These are phyloP conservation scores for Datura wrightii DNA, from an alignment of 257 asterid genomes.

Conservation along the genomic window DNA sequence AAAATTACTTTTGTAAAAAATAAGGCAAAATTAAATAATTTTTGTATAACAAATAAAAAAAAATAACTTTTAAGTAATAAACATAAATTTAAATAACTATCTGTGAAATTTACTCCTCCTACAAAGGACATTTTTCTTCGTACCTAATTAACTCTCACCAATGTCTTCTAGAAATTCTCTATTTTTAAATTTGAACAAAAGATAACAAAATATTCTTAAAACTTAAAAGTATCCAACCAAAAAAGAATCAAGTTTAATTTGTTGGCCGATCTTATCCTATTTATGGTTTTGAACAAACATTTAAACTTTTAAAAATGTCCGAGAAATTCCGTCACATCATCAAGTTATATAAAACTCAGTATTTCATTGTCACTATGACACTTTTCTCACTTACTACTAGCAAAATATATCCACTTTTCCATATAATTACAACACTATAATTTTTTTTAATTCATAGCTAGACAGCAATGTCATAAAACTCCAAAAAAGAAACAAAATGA, in stretches of 20 bases:
- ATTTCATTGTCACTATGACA: neutral
- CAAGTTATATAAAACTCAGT: neutral
- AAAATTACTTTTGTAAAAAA: too few relatives aligned
- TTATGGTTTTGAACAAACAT: neutral
- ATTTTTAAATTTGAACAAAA: neutral
- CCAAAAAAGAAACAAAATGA: neutral
- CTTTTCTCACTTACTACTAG: neutral
- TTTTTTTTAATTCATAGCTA: neutral
- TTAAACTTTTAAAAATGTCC: neutral
- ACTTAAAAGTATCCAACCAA: neutral
- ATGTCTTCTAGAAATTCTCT: neutral
- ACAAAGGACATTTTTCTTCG: too few relatives aligned
- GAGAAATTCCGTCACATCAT: neutral
- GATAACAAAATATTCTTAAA: neutral
- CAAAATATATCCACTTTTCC: constrained; percentile 1
- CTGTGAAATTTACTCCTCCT: too few relatives aligned
- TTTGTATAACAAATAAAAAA: too few relatives aligned
- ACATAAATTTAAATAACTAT: too few relatives aligned
- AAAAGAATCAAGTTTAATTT: neutral
- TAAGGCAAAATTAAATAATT: too few relatives aligned
- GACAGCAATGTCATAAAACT: neutral
- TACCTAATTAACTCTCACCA: neutral
- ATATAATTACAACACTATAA: neutral
- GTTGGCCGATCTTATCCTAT: neutral
- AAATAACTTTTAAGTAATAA: too few relatives aligned